Conservation (phyloP, 176 grass and related monocot species). For the Alopecurus myosuroides region DNA sequence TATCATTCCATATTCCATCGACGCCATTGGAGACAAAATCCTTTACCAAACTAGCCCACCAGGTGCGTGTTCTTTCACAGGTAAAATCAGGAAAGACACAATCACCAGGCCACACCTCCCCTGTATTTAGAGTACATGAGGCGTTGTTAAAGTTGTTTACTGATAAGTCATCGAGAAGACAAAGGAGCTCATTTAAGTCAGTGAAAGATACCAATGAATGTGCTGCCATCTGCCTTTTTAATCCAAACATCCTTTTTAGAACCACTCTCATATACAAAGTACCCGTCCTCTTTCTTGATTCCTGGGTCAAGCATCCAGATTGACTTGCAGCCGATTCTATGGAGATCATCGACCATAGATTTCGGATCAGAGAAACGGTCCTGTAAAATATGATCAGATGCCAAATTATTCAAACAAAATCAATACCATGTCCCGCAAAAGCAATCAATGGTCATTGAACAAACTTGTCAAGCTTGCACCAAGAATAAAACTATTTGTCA, state of each 20-base stretch:
- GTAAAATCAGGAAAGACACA: constrained; percentile 99
- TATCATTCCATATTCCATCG: constrained; percentile 99
- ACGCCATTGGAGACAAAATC: constrained; percentile 81
- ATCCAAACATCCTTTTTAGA: constrained; percentile 78
- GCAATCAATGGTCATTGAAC: background rate
- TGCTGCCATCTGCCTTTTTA: constrained; percentile 53
- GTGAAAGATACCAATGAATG: constrained; percentile 63
- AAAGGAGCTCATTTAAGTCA: constrained; percentile 11
- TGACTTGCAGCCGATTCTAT: constrained; percentile 71
- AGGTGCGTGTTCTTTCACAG: constrained; percentile 61
- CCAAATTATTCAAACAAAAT: constrained; percentile 9
- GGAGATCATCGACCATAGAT: constrained; percentile 76
- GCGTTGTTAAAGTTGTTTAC: background rate
- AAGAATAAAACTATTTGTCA: background rate
- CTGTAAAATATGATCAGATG: constrained; percentile 31
- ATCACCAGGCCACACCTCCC: constrained; percentile 90
- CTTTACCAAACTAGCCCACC: constrained; percentile 84
- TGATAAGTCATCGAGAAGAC: background rate
- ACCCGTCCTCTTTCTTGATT: constrained; percentile 81
- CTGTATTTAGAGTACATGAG: constrained; percentile 39
- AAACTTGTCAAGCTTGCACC: background rate
- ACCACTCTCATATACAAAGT: constrained; percentile 82
- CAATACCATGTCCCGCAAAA: background rate
- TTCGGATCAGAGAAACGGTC: constrained; percentile 71
- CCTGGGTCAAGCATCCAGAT: constrained; percentile 99